Conservation (phyloP, 805 yeast genomes). For the Zygotorulaspora chibaensis region DNA sequence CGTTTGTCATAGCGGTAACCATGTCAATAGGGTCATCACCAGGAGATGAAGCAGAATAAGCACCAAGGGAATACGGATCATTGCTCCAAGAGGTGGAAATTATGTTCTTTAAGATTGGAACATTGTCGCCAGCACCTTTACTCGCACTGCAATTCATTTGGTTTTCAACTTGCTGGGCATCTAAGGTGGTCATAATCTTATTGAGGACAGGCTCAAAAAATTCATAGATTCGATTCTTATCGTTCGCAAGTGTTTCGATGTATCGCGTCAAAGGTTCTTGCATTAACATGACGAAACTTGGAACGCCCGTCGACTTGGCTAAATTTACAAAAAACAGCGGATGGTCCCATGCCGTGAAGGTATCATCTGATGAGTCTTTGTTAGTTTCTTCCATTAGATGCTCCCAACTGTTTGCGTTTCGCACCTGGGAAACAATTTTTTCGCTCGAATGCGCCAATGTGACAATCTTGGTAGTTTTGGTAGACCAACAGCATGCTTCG, state of each 20-base stretch:
- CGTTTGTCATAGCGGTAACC: conserved; percentile 56
- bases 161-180: conserved; percentile 13
- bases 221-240: conserved; percentile 53
- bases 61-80: conserved; percentile 76
- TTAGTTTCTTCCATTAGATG: conserved; percentile 12
- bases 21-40: conserved; percentile 67
- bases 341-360: conserved; percentile 40
- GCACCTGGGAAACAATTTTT: conserved; percentile 17
- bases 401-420: conserved; percentile 18
- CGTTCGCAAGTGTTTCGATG: conserved; percentile 44
- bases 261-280: conserved; percentile 71
- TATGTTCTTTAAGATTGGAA: conserved; percentile 40
- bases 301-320: conserved; percentile 44
- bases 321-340: conserved; percentile 63
- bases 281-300: conserved; percentile 60
- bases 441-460: conserved; percentile 37
- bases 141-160: conserved; percentile 8
- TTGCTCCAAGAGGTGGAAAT: conserved; percentile 70
- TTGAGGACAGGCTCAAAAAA: conserved; percentile 49
- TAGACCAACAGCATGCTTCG: conserved; percentile 55
- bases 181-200: conserved; percentile 21
- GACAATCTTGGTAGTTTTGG: conserved; percentile 47
- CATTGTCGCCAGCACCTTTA: neutral
- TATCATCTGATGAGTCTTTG: conserved; percentile 1
- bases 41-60: conserved; percentile 68